Conservation (phyloP, 1,284 basidiomycete genomes). For the Athelia sp. region DNA sequence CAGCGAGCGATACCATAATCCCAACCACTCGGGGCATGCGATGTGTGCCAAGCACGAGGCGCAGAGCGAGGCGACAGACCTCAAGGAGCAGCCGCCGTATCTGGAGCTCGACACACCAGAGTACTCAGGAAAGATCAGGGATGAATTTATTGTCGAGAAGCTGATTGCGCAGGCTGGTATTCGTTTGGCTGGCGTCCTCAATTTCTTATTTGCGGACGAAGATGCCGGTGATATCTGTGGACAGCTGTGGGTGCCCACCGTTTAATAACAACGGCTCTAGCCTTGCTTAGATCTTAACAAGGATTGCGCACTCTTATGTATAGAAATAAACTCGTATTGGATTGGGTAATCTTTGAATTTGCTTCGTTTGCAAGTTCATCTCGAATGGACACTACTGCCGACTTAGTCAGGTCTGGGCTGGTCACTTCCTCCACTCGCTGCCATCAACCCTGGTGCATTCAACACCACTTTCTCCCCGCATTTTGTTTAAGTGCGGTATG, state of each 20-base stretch:
- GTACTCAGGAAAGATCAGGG: slow-evolving; percentile 67
- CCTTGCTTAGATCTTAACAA: too few species aligned
- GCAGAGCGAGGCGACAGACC: slow-evolving; percentile 6
- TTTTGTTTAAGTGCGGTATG: too few species aligned
- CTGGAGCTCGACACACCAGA: slow-evolving; percentile 84
- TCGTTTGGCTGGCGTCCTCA: slow-evolving; percentile 77
- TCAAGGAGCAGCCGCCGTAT: slow-evolving; percentile 25
- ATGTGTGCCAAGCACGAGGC: not conserved
- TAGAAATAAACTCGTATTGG: too few species aligned
- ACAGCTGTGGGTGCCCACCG: not conserved
- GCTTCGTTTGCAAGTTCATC: too few species aligned
- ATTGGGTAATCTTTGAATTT: too few species aligned
- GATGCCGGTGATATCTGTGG: slow-evolving; percentile 9
- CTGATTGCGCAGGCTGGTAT: slow-evolving; percentile 79
- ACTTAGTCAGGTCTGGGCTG: too few species aligned
- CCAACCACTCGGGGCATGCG: not conserved
- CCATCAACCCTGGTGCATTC: too few species aligned
- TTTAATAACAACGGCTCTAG: too few species aligned
- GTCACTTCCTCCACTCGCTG: too few species aligned
- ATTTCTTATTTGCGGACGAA: slow-evolving; percentile 58
- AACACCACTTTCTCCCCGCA: too few species aligned
- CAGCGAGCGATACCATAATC: slow-evolving; percentile 31
- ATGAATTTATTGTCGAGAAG: slow-evolving; percentile 73
- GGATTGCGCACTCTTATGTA: too few species aligned
- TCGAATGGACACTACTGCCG: too few species aligned